Percentiles rank a stretch among this genome's conserved stretches.
Evolutionary conservation across 257 asterid species (phyloP).

Genomic region (Echites panduratus): DNA sequence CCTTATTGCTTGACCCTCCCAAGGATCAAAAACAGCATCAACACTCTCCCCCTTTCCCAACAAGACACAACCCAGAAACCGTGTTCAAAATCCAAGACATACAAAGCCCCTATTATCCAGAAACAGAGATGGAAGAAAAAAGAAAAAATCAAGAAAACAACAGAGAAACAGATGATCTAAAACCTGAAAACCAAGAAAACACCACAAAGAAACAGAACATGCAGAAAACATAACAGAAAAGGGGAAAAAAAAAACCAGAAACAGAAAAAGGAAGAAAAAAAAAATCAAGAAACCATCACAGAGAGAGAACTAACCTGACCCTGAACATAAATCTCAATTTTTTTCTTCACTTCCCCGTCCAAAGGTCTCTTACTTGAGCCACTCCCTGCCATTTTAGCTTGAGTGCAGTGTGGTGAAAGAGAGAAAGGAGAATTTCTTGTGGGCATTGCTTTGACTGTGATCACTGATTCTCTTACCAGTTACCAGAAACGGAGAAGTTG

Average conservation of each 20-base stretch:
- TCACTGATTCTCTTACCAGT: not conserved
- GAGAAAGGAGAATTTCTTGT: not conserved
- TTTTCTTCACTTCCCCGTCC: not conserved
- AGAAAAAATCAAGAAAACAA: not conserved
- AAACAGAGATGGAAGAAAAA: not conserved
- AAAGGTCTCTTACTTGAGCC: not conserved
- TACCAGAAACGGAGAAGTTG: not conserved
- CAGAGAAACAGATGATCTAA: not conserved
- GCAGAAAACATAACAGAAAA: not conserved
- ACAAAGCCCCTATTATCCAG: too few species aligned
- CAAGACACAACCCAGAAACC: not conserved
- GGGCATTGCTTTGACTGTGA: not conserved
- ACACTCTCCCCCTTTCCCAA: not conserved
- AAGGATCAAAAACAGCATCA: not conserved
- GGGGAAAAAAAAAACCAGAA: not conserved
- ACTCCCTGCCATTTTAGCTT: not conserved
- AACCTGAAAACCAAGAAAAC: not conserved
- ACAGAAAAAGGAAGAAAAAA: too few species aligned
- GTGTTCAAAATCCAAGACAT: too few species aligned
- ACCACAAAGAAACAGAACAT: not conserved
- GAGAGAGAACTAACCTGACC: conserved; percentile 1
- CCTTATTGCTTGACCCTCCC: not conserved
- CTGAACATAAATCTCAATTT: not conserved
- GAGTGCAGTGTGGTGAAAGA: not conserved
- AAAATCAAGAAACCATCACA: not conserved